Evolutionary conservation across 1,284 basidiomycete genomes (phyloP).

Genomic region (Bondarzewia mesenterica): DNA sequence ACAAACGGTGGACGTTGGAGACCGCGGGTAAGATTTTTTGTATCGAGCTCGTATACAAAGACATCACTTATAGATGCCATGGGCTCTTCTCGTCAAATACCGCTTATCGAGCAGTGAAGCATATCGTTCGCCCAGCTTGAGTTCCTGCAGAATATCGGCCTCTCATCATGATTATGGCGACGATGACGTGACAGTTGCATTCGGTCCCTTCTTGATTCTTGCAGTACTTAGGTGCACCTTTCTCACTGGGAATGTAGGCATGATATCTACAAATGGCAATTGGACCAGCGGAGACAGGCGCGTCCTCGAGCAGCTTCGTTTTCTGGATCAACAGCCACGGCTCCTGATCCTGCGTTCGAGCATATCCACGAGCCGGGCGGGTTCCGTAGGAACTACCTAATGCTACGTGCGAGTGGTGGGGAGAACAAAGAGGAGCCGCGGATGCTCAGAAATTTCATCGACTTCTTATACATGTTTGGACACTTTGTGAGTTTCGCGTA

Average conservation of each 20-base stretch:
- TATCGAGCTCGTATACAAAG: not conserved
- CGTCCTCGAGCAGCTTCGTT: slow-evolving; percentile 69
- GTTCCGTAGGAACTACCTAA: slow-evolving; percentile 82
- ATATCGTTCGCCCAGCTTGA: too few species aligned
- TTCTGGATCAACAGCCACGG: slow-evolving; percentile 42
- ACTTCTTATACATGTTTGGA: slow-evolving; percentile 88
- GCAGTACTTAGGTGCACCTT: too few species aligned
- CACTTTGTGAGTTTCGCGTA: slow-evolving; percentile 72
- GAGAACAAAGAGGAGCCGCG: slow-evolving; percentile 57
- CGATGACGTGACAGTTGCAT: too few species aligned
- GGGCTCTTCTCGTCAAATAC: too few species aligned
- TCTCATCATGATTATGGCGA: too few species aligned
- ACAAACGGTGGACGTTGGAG: not conserved
- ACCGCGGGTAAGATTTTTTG: not conserved
- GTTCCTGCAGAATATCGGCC: too few species aligned
- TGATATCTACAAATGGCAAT: slow-evolving; percentile 90
- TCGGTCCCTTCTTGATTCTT: too few species aligned
- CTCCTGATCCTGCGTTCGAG: slow-evolving; percentile 67
- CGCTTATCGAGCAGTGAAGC: too few species aligned
- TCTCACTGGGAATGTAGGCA: slow-evolving; percentile 58
- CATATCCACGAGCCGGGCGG: slow-evolving; percentile 93
- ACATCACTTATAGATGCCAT: not conserved
- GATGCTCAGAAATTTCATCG: slow-evolving; percentile 81
- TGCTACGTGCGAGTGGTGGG: slow-evolving; percentile 56
- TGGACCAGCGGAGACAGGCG: slow-evolving; percentile 54